Conservation (phyloP, 2,329 filamentous ascomycete species). For the Aciculosporium take region DNA sequence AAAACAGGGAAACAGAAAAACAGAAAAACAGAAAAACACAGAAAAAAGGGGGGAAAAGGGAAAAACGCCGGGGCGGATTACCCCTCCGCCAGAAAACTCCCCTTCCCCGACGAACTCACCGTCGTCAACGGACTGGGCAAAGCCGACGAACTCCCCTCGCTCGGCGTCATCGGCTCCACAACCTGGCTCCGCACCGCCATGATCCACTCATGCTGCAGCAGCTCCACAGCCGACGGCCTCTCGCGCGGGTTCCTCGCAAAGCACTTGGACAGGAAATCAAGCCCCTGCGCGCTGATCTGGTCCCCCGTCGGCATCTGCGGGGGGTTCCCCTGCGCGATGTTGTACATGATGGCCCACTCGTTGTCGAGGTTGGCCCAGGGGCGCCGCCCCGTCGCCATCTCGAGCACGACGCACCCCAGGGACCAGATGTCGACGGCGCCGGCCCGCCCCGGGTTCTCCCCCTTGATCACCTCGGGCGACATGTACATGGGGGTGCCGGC, state of each 20-base stretch:
- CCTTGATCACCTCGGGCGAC: slow-evolving; percentile 97
- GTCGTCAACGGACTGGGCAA: slow-evolving; percentile 21
- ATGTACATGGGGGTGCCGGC: slow-evolving; percentile 99
- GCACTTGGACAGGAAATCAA: slow-evolving; percentile 79
- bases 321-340: slow-evolving; percentile 92
- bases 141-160: slow-evolving; percentile 34
- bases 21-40: too few species aligned
- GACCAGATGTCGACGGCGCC: slow-evolving; percentile 94
- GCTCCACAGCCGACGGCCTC: slow-evolving; percentile 68
- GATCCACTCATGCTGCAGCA: slow-evolving; percentile 90
- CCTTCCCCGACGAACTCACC: slow-evolving; percentile 11
- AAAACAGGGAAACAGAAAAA: too few species aligned
- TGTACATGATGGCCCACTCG: slow-evolving; percentile 99
- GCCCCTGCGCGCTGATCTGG: slow-evolving; percentile 68
- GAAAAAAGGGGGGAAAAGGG: too few species aligned
- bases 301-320: slow-evolving; percentile 70
- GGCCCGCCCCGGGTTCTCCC: slow-evolving; percentile 63
- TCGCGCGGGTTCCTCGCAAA: slow-evolving; percentile 73
- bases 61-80: too few species aligned
- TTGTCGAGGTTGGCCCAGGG: slow-evolving; percentile 96
- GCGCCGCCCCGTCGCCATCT: slow-evolving; percentile 90
- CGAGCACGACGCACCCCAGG: slow-evolving; percentile 86
- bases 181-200: slow-evolving; percentile 51
- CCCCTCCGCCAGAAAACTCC: not conserved
- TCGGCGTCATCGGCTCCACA: slow-evolving; percentile 49